Evolutionary conservation across 2,329 filamentous ascomycete species (phyloP).

Genomic region (Diplocarpon rosae): DNA sequence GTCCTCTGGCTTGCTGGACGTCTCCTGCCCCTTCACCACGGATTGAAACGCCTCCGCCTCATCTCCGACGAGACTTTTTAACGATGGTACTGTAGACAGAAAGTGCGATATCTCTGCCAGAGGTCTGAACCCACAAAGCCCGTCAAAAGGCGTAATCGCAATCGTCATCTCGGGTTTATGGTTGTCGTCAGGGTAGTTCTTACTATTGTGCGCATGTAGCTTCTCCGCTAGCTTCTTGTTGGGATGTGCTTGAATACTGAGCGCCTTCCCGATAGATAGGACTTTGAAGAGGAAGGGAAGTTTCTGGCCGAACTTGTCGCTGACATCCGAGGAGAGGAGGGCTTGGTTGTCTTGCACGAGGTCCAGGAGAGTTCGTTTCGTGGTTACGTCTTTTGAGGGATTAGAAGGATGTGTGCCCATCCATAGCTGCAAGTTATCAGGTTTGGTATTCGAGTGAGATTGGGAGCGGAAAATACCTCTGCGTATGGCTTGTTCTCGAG

Average conservation of each 20-base stretch:
- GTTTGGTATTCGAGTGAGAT: conserved; percentile 32
- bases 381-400: conserved; percentile 79
- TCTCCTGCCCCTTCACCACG: conserved; percentile 43
- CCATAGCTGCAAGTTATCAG: conserved; percentile 58
- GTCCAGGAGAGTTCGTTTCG: conserved; percentile 76
- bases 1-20: conserved; percentile 28
- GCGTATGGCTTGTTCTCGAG: conserved; percentile 87
- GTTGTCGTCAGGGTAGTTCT: conserved; percentile 98
- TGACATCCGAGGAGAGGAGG: conserved; percentile 64
- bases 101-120: conserved; percentile 81
- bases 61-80: conserved; percentile 57
- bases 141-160: conserved; percentile 91
- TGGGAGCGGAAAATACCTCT: conserved; percentile 47
- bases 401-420: conserved; percentile 98
- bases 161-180: conserved; percentile 99
- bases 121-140: conserved; percentile 89
- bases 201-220: conserved; percentile 73
- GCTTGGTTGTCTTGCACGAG: conserved; percentile 78
- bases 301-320: conserved; percentile 65
- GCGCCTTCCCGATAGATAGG: conserved; percentile 85
- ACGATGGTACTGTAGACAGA: conserved; percentile 44
- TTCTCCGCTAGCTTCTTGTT: conserved; percentile 91
- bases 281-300: conserved; percentile 98
- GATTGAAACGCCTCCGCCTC: conserved; percentile 45
- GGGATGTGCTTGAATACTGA: conserved; percentile 94